Evolutionary conservation across 2,329 filamentous ascomycete genomes (phyloP).

Genomic region (Diplodia scrobiculata): DNA sequence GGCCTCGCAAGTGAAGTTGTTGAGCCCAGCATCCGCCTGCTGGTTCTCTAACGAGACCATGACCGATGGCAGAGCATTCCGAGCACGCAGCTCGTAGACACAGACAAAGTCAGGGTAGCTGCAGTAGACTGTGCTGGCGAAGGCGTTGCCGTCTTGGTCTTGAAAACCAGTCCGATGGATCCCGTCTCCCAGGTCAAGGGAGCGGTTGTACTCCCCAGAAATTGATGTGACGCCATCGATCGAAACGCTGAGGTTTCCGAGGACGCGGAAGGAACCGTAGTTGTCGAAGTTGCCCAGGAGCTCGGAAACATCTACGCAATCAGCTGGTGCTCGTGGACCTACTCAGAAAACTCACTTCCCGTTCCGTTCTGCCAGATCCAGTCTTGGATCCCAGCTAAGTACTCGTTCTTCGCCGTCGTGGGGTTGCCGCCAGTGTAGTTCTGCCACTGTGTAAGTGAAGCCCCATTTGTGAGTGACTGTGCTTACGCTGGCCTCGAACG

Average conservation of each 20-base stretch:
- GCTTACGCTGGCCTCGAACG: constrained; percentile 49
- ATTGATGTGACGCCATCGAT: constrained; percentile 40
- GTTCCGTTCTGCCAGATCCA: constrained; percentile 54
- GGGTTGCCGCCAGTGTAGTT: constrained; percentile 56
- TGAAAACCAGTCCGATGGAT: constrained; percentile 42
- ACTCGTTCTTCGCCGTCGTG: constrained; percentile 38
- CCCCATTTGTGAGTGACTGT: too few relatives aligned
- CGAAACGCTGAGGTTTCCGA: constrained; percentile 52
- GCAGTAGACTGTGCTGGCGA: constrained; percentile 50
- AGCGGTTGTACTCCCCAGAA: constrained; percentile 45
- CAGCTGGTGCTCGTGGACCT: neutral
- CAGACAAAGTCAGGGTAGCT: constrained; percentile 49
- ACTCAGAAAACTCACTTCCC: constrained; percentile 16
- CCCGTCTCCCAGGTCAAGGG: constrained; percentile 51
- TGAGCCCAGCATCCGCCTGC: constrained; percentile 38
- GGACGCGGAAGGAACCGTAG: constrained; percentile 53
- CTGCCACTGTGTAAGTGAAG: constrained; percentile 31
- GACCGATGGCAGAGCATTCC: constrained; percentile 46
- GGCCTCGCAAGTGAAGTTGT: constrained; percentile 41
- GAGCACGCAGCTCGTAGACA: constrained; percentile 43
- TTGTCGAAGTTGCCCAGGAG: constrained; percentile 45
- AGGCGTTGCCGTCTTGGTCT: constrained; percentile 36
- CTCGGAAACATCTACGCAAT: constrained; percentile 38
- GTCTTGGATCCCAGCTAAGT: constrained; percentile 49
- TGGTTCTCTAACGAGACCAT: constrained; percentile 50